Percentiles rank a stretch among this genome's conserved stretches.
Conservation (phyloP, 108 stramenopile species). For the Nitzschia sp. region DNA sequence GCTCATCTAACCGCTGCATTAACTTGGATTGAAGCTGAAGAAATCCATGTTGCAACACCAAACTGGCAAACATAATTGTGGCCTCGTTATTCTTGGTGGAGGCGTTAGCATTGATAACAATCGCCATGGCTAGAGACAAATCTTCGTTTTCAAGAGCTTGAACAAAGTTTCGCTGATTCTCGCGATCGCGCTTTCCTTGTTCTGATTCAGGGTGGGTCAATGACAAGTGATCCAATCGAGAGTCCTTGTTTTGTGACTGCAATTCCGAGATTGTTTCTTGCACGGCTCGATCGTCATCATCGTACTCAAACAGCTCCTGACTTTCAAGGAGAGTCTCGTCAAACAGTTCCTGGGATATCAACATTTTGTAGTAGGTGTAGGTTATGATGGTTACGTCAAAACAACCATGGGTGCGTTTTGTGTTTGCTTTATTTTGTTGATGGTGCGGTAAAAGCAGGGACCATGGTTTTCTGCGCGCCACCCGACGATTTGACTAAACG, state of each 20-base stretch:
- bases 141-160: constrained; percentile 6
- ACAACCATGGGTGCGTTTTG: no score
- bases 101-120: not conserved
- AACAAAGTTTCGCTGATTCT: constrained; percentile 22
- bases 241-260: constrained; percentile 17
- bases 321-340: constrained; percentile 85
- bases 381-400: no score
- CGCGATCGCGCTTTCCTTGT: constrained; percentile 28
- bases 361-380: no score
- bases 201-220: constrained; percentile 60
- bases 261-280: constrained; percentile 73
- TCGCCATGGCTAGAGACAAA: not conserved
- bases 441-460: no score
- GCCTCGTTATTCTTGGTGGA: not conserved
- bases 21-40: not conserved
- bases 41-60: constrained; percentile 18
- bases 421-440: no score
- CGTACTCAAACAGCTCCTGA: constrained; percentile 69
- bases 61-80: constrained; percentile 12
- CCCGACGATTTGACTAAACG: no score
- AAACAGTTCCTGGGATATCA: constrained; percentile 66
- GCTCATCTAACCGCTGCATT: not conserved
- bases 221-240: constrained; percentile 43
- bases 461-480: no score
- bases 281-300: constrained; percentile 59